Percentiles rank a stretch among this genome's conserved stretches.
Conservation (phyloP, 2,329 filamentous ascomycete genomes). For the Leptographium lundbergii region DNA sequence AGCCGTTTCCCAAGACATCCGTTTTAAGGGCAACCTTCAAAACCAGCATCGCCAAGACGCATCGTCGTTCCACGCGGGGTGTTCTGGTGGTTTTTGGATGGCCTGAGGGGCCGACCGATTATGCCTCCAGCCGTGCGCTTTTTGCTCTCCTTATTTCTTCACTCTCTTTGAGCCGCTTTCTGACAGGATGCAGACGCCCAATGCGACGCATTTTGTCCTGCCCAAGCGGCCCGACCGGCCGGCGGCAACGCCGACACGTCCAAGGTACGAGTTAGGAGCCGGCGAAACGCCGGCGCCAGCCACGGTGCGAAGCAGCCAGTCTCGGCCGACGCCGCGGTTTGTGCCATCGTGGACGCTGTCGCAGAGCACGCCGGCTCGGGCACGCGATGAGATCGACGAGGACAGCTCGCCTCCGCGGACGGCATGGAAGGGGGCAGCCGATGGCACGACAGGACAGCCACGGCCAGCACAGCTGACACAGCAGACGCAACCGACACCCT, state of each 20-base stretch:
- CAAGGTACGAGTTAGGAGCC: not conserved
- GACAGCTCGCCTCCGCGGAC: slow-evolving; percentile 4
- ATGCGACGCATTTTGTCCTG: slow-evolving; percentile 1
- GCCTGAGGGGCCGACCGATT: not conserved
- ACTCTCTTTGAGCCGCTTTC: not conserved
- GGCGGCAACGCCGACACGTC: not conserved
- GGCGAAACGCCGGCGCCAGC: not conserved
- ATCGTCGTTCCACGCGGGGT: not conserved
- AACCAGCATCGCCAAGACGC: not conserved
- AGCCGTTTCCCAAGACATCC: not conserved
- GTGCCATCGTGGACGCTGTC: slow-evolving; percentile 2
- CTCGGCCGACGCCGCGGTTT: slow-evolving; percentile 6
- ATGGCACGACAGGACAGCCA: not conserved
- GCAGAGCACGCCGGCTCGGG: not conserved
- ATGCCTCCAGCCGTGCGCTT: not conserved
- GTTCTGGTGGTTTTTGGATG: not conserved
- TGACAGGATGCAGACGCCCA: not conserved
- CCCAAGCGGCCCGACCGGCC: not conserved
- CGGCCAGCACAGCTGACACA: not conserved
- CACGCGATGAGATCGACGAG: slow-evolving; percentile 8
- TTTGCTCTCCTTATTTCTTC: too few species aligned
- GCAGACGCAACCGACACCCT: not conserved
- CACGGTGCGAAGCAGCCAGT: not conserved
- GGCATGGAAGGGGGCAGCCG: not conserved
- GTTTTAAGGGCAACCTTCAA: not conserved